Percentiles rank a stretch among this genome's conserved stretches.
These are phyloP conservation scores for Eugenia klotzschiana DNA, from an alignment of 441 rosid genomes.

Conservation along the genomic window DNA sequence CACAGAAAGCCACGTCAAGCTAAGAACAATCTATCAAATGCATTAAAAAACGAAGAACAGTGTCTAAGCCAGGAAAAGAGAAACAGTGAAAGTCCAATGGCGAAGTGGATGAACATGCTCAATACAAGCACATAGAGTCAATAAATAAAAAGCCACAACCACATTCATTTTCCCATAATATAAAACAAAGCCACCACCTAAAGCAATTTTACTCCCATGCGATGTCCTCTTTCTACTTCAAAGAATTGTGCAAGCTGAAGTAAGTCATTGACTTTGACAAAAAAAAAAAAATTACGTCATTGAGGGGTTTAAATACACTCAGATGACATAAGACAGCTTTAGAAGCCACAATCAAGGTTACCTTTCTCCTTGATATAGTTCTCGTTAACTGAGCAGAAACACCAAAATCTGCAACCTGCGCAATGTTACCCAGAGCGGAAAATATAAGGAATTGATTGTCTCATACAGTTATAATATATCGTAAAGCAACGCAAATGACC, in stretches of 20 bases:
- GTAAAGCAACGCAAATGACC: background rate
- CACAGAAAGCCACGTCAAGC: background rate
- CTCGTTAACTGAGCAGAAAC: slow-evolving; percentile 95
- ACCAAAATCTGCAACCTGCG: slow-evolving; percentile 97
- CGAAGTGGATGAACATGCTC: background rate
- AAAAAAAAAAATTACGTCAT: background rate
- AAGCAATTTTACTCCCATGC: background rate
- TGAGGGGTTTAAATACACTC: background rate
- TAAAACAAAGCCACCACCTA: background rate
- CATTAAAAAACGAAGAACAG: background rate
- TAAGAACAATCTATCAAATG: background rate
- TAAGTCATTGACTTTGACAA: background rate
- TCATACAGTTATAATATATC: background rate
- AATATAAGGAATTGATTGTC: background rate
- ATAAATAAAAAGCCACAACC: background rate
- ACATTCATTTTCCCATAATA: background rate
- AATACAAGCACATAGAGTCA: background rate
- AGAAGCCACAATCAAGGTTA: slow-evolving; percentile 4
- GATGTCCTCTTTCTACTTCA: background rate
- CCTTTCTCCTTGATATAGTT: slow-evolving; percentile 98
- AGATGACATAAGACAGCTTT: background rate
- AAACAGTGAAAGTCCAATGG: background rate
- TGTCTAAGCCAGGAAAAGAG: background rate
- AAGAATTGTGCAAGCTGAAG: background rate
- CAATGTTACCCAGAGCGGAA: slow-evolving; percentile 5